Evolutionary conservation across 2,329 filamentous ascomycete species (phyloP), one percentile per base, ranked within the genome.

Genomic region (Fusarium liriodendri): DNA sequence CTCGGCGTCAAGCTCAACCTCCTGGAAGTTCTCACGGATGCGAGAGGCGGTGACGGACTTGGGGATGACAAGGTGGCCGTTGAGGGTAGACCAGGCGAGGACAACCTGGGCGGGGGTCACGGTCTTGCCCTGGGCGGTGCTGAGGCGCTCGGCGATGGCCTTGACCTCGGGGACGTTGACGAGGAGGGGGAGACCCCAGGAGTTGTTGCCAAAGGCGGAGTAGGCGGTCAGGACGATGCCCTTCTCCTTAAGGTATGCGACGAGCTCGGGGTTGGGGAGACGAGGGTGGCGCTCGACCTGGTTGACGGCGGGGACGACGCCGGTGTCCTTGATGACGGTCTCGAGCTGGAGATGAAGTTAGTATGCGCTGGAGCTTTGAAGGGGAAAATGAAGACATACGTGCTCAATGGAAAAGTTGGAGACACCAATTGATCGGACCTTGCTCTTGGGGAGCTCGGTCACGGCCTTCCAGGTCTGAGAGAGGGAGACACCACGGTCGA

Each of bases 61-160:
- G 78, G 93, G 93, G 76, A 95, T 94, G 75, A 95, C 93, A 76
- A 87, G 89, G 83, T 91, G 91, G 64, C 90, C 91, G 75, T 90
- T 82, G 52, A 87, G 76, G 83, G 87, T 80, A 84, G 85, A 81
- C 90, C 90, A 91, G 85, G 91, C 80, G 83, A 90, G 81, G 86
- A 86, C 78, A 71, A 86, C 83, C 76, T 86, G 85, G 52, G 85
- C 84, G 18, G 82, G 79, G 14, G 84, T 85, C 67, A 84, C 82
- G 54, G 75, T 76, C 83, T 80, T 82, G 72, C 81, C 80, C 75
- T 80, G 79, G 63, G 74, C 70, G 61, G 74, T 66, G 69, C 78
- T 75, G 58, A 84, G 78, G 67, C 83, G 84, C 74, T 89, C 85
- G 47, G 90, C 90, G 55, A 91, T 83, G 79, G 87, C 85, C 79